Evolutionary conservation across 129 eudicot species (phyloP).

Genomic region (Sambucus nigra): DNA sequence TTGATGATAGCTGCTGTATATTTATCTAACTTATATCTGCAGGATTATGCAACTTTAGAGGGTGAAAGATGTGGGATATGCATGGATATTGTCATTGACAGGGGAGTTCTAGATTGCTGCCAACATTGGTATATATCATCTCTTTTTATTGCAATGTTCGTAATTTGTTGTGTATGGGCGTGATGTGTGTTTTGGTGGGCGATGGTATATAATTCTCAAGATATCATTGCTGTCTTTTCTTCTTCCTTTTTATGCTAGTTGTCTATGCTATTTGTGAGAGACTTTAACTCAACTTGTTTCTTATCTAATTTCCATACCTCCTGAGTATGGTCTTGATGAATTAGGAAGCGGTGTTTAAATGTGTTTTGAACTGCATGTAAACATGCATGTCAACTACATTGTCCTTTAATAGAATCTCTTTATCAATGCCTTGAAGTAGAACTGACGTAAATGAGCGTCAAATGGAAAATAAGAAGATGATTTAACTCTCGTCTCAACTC

Average conservation of each 20-base stretch:
- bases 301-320: not conserved
- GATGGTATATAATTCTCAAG: slow-evolving; percentile 2
- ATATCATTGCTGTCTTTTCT: not conserved
- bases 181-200: not conserved
- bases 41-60: slow-evolving; percentile 56
- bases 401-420: no score
- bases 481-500: no score
- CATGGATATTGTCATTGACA: slow-evolving; percentile 78
- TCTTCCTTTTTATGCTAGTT: not conserved
- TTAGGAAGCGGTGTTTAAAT: not conserved
- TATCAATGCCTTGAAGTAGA: no score
- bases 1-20: not conserved
- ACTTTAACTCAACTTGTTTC: not conserved
- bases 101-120: slow-evolving; percentile 97
- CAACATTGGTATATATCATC: slow-evolving; percentile 68
- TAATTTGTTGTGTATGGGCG: not conserved
- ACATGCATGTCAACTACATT: no score
- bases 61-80: slow-evolving; percentile 95
- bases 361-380: no score
- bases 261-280: no score
- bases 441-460: no score
- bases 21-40: slow-evolving; percentile 7
- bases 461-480: no score
- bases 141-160: not conserved
- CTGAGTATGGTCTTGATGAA: not conserved